These are phyloP conservation scores for Boletus pseudopeckii DNA, from an alignment of 768 basidiomycete species.

Conservation along the genomic window DNA sequence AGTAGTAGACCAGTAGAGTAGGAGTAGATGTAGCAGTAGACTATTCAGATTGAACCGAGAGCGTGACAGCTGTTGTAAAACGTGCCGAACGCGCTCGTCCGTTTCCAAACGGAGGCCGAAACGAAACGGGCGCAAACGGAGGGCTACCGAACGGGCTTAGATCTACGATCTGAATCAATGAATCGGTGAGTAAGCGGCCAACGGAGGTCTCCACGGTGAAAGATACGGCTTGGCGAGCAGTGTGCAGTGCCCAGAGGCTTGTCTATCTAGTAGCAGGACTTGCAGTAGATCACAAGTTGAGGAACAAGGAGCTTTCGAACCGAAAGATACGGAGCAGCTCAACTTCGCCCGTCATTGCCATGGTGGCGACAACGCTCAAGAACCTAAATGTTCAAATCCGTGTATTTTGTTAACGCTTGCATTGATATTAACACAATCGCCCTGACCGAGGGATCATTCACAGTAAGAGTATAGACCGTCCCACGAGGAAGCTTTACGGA, in stretches of 20 bases:
- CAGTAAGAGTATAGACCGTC: not conserved
- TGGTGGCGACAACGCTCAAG: too few species aligned
- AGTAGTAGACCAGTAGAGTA: too few species aligned
- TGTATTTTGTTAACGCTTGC: not conserved
- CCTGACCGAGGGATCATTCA: not conserved
- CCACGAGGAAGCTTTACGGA: not conserved
- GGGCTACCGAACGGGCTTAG: too few species aligned
- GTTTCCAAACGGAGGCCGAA: too few species aligned
- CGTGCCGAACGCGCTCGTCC: too few species aligned
- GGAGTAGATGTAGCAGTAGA: too few species aligned
- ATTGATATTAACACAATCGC: not conserved
- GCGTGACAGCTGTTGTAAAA: too few species aligned
- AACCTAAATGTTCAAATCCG: not conserved
- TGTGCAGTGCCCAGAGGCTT: too few species aligned
- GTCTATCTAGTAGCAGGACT: not conserved
- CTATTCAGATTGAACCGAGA: too few species aligned
- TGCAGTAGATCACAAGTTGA: not conserved
- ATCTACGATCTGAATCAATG: too few species aligned
- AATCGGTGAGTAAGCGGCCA: not conserved
- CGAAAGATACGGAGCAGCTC: not conserved
- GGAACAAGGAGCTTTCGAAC: not conserved
- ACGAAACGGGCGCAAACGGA: too few species aligned
- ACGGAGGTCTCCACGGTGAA: not conserved
- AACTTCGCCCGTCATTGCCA: not conserved
- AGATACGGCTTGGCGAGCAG: too few species aligned